These are phyloP conservation scores for Calonectria henricotiae DNA, from an alignment of 2,329 filamentous ascomycete genomes.

Conservation along the genomic window DNA sequence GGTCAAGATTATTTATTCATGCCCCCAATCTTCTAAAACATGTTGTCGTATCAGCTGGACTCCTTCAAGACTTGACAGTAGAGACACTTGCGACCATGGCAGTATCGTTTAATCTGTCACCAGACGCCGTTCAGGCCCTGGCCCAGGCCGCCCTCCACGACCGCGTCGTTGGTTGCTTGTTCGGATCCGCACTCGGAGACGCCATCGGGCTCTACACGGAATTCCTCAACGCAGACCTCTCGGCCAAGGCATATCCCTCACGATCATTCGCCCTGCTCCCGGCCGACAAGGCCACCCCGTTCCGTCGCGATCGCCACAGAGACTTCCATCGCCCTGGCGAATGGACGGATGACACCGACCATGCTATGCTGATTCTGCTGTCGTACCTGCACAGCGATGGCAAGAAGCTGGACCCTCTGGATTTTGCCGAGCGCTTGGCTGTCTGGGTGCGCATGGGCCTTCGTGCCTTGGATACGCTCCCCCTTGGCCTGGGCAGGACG, in stretches of 20 bases:
- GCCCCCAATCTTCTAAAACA: background rate
- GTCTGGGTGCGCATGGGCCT: slow-evolving; percentile 67
- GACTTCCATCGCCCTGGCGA: slow-evolving; percentile 61
- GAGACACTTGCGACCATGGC: slow-evolving; percentile 28
- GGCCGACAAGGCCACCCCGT: slow-evolving; percentile 58
- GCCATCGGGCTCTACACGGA: slow-evolving; percentile 71
- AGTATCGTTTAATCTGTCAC: slow-evolving; percentile 38
- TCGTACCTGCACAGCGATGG: slow-evolving; percentile 65
- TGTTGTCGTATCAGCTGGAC: background rate
- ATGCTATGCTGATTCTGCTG: slow-evolving; percentile 67
- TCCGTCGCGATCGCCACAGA: slow-evolving; percentile 64
- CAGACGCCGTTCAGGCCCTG: slow-evolving; percentile 41
- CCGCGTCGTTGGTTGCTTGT: slow-evolving; percentile 63
- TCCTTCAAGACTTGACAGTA: no score
- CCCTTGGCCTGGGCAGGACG: slow-evolving; percentile 66
- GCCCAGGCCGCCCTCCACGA: slow-evolving; percentile 54
- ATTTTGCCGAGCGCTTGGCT: slow-evolving; percentile 64
- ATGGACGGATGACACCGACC: slow-evolving; percentile 73
- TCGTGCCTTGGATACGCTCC: slow-evolving; percentile 63
- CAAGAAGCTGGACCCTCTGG: slow-evolving; percentile 55
- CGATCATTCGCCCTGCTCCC: slow-evolving; percentile 61
- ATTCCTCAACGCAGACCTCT: slow-evolving; percentile 61
- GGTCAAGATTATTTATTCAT: slow-evolving; percentile 17
- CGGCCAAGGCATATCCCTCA: slow-evolving; percentile 58
- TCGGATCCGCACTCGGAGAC: slow-evolving; percentile 70